phyloP scores from a whole-genome alignment of 371 early-diverging fungal genomes.

The Actinomucor elegans region DNA sequence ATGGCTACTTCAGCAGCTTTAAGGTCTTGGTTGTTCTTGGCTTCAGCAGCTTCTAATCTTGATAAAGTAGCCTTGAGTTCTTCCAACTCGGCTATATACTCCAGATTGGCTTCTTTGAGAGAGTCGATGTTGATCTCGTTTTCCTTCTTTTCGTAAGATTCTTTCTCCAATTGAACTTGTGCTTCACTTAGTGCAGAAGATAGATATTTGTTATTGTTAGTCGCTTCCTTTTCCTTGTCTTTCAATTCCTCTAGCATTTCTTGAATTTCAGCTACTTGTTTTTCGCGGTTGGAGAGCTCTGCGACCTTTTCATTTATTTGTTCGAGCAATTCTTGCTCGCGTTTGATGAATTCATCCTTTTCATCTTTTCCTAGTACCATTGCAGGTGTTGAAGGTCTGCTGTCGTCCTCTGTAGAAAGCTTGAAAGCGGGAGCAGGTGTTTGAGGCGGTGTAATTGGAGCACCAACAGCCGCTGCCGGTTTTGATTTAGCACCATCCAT shows the following conservation, averaged over 20 bases:
- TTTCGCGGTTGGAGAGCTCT: constrained; percentile 56
- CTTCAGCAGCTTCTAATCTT: constrained; percentile 40
- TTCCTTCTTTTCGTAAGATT: constrained; percentile 85
- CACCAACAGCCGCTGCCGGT: constrained; percentile 85
- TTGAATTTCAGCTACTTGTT: constrained; percentile 54
- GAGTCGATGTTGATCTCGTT: constrained; percentile 78
- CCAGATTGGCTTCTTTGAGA: constrained; percentile 79
- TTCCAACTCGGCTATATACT: constrained; percentile 68
- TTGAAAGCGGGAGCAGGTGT: constrained; percentile 56
- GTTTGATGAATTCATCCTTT: constrained; percentile 88
- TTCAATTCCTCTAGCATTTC: constrained; percentile 67
- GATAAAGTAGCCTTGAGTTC: constrained; percentile 63
- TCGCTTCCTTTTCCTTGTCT: constrained; percentile 48
- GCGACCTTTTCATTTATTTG: constrained; percentile 84
- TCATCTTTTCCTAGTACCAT: constrained; percentile 82
- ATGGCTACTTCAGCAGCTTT: constrained; percentile 2
- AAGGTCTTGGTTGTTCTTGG: constrained; percentile 8
- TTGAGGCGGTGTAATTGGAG: constrained; percentile 33
- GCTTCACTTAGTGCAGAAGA: constrained; percentile 68
- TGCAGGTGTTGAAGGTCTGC: constrained; percentile 79
- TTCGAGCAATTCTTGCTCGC: constrained; percentile 93
- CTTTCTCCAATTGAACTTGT: constrained; percentile 80
- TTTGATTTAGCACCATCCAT: constrained; percentile 95
- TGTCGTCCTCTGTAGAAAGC: constrained; percentile 34
- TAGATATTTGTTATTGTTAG: constrained; percentile 66